Evolutionary conservation across 768 basidiomycete genomes (phyloP).

Genomic region (Leccinum incarnatum): DNA sequence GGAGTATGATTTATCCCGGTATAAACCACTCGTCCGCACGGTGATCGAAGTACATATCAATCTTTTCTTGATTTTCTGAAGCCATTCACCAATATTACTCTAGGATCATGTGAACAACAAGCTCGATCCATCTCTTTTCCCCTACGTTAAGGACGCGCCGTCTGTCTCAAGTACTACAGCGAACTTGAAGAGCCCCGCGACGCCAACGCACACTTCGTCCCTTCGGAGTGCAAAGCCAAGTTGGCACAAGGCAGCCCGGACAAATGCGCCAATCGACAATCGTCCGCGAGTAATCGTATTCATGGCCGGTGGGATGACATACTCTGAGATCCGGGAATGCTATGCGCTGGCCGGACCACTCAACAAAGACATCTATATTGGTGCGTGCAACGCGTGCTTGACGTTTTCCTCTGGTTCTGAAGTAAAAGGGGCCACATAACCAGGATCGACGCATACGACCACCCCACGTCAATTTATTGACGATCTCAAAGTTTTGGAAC

Average conservation of each 20-base stretch:
- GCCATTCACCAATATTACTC: neutral
- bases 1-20: conserved; percentile 95
- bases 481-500: conserved; percentile 83
- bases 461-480: conserved; percentile 84
- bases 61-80: neutral
- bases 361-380: conserved; percentile 90
- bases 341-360: conserved; percentile 73
- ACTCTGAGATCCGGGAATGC: conserved; percentile 88
- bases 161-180: conserved; percentile 44
- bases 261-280: conserved; percentile 48
- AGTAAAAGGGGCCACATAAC: neutral
- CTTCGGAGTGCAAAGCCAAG: conserved; percentile 86
- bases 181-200: conserved; percentile 40
- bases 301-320: conserved; percentile 92
- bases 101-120: conserved; percentile 83
- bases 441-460: conserved; percentile 86
- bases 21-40: conserved; percentile 76
- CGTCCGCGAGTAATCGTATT: conserved; percentile 85
- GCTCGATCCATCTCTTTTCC: conserved; percentile 78
- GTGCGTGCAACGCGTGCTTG: conserved; percentile 51
- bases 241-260: conserved; percentile 78
- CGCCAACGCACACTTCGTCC: conserved; percentile 63
- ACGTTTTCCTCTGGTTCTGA: conserved; percentile 28
- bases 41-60: conserved; percentile 71
- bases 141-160: conserved; percentile 84